A percentile compares a stretch with the other conserved stretches of the same genome.
Evolutionary conservation across 164 flowering plant species (phyloP).

Genomic region (Hamamelis virginiana): DNA sequence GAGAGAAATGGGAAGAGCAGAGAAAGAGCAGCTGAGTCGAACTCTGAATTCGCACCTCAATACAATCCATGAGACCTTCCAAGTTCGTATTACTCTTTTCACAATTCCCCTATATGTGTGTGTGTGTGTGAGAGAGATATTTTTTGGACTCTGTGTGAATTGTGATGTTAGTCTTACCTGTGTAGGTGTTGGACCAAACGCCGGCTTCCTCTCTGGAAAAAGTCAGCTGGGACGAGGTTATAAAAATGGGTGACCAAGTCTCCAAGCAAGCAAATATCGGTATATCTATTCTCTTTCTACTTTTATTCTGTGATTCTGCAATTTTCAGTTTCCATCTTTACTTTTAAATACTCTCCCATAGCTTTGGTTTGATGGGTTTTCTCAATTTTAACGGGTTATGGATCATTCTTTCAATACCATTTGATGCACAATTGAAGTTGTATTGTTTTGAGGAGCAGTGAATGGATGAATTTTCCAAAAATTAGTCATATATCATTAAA

Average conservation of each 20-base stretch:
- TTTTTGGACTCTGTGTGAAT: background rate
- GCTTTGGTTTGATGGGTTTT: background rate
- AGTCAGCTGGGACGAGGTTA: slow-evolving; percentile 75
- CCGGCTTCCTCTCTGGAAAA: slow-evolving; percentile 53
- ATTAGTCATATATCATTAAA: no score
- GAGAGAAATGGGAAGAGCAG: slow-evolving; percentile 51
- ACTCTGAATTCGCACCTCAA: slow-evolving; percentile 46
- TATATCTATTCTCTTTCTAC: slow-evolving; percentile 14
- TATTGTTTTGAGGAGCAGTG: no score
- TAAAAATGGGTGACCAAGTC: slow-evolving; percentile 65
- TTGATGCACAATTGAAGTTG: no score
- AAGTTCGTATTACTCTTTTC: slow-evolving; percentile 33
- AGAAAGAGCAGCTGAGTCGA: slow-evolving; percentile 44
- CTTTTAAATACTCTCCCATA: background rate
- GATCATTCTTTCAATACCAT: background rate
- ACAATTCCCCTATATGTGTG: background rate
- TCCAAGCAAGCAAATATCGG: slow-evolving; percentile 86
- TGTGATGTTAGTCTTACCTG: background rate
- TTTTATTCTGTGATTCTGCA: background rate
- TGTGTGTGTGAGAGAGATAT: background rate
- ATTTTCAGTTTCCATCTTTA: background rate
- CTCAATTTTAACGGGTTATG: background rate
- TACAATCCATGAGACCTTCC: slow-evolving; percentile 75
- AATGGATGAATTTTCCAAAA: no score
- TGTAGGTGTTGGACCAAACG: slow-evolving; percentile 58